A percentile compares a stretch with the other conserved stretches of the same genome.
phyloP scores from a whole-genome alignment of 805 yeast species.

The Yarrowia keelungensis region DNA sequence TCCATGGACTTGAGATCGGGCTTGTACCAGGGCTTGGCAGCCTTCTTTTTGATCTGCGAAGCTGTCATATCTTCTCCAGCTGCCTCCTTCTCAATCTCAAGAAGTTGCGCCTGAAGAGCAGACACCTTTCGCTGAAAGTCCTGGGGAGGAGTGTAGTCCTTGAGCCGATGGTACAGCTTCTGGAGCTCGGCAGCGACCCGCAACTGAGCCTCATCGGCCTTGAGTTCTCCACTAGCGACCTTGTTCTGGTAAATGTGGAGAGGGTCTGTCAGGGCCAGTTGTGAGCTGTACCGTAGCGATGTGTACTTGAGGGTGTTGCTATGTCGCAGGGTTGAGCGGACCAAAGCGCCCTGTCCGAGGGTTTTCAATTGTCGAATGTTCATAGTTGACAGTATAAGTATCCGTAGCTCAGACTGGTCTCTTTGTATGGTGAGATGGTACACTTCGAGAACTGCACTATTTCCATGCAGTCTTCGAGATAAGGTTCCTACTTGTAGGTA shows the following conservation, averaged over 20 bases:
- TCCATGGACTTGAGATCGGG: slow-evolving; percentile 47
- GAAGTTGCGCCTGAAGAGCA: slow-evolving; percentile 49
- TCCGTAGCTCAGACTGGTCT: no score
- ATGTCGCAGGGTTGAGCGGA: not conserved
- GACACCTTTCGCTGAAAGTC: slow-evolving; percentile 57
- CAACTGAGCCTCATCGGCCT: slow-evolving; percentile 65
- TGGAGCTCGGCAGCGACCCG: slow-evolving; percentile 69
- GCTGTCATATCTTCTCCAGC: slow-evolving; percentile 33
- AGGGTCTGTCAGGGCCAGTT: slow-evolving; percentile 67
- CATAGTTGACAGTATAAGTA: not conserved
- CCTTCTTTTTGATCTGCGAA: slow-evolving; percentile 28
- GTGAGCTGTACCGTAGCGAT: slow-evolving; percentile 26
- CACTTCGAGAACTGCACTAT: not conserved
- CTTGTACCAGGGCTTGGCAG: slow-evolving; percentile 41
- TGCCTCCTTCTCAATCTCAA: slow-evolving; percentile 43
- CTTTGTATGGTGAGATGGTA: no score
- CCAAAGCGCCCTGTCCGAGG: not conserved
- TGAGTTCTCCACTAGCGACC: slow-evolving; percentile 59
- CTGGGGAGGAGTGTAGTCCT: slow-evolving; percentile 64
- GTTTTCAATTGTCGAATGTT: not conserved
- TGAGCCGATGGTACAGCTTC: slow-evolving; percentile 62
- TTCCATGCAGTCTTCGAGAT: not conserved
- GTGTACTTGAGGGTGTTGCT: not conserved
- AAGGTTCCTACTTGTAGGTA: not conserved
- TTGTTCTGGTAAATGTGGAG: slow-evolving; percentile 61